phyloP scores from a whole-genome alignment of 805 yeast genomes.

The Naumovozyma castellii region DNA sequence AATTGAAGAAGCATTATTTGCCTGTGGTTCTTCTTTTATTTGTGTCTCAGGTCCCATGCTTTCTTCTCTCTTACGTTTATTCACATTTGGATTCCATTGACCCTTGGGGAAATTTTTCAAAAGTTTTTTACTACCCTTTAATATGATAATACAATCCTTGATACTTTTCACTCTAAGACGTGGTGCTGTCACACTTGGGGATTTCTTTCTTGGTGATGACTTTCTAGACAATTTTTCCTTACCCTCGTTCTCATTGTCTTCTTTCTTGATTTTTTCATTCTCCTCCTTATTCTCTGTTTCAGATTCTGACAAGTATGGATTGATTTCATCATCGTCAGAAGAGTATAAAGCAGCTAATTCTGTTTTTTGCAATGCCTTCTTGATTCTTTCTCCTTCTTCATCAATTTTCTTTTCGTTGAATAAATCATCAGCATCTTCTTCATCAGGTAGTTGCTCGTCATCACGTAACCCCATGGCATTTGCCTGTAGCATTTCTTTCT shows the following conservation, averaged over 20 bases:
- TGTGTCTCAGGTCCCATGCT: slow-evolving; percentile 1
- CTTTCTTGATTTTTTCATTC: slow-evolving; percentile 33
- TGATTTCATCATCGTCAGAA: slow-evolving; percentile 80
- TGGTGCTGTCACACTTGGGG: slow-evolving; percentile 18
- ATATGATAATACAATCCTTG: slow-evolving; percentile 46
- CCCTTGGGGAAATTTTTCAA: slow-evolving; percentile 65
- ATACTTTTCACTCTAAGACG: slow-evolving; percentile 34
- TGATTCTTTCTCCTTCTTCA: slow-evolving; percentile 79
- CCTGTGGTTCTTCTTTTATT: background rate
- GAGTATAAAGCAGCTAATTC: slow-evolving; percentile 70
- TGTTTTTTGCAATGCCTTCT: slow-evolving; percentile 72
- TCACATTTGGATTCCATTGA: slow-evolving; percentile 68
- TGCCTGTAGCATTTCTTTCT: slow-evolving; percentile 76
- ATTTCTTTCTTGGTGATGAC: slow-evolving; percentile 21
- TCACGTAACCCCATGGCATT: slow-evolving; percentile 59
- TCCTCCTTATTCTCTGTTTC: slow-evolving; percentile 49
- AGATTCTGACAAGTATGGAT: slow-evolving; percentile 72
- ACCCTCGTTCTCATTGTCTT: slow-evolving; percentile 30
- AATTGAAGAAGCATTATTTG: background rate
- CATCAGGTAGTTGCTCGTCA: slow-evolving; percentile 48
- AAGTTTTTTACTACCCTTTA: slow-evolving; percentile 55
- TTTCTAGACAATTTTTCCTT: slow-evolving; percentile 17
- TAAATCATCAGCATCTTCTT: slow-evolving; percentile 59
- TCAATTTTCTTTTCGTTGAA: slow-evolving; percentile 73
- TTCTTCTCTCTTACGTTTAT: slow-evolving; percentile 25